A percentile compares a stretch with the other conserved stretches of the same genome.
Conservation (phyloP, 345 rosid genomes). For the Ailanthus altissimus region DNA sequence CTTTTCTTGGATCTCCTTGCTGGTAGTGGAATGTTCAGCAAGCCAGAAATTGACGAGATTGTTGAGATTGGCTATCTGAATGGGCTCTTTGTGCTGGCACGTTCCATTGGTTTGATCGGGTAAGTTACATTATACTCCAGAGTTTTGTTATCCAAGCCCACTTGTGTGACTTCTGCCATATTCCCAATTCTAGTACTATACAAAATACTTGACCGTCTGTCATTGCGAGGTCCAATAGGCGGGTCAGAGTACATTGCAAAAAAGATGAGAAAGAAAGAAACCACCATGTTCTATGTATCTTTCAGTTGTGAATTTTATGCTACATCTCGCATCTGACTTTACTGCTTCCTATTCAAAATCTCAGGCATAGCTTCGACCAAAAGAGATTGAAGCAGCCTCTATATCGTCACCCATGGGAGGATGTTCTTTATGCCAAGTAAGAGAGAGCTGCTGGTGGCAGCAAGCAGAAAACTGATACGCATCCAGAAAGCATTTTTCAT, state of each 20-base stretch:
- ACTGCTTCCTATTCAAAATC: conserved; percentile 10
- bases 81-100: conserved; percentile 93
- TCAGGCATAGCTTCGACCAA: conserved; percentile 93
- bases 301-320: neutral
- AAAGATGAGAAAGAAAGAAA: neutral
- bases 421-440: conserved; percentile 96
- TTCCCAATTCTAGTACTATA: neutral
- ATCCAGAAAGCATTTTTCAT: conserved; percentile 1
- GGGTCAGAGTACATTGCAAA: neutral
- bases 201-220: neutral
- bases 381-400: conserved; percentile 97
- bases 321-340: neutral
- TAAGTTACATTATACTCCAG: conserved; percentile 25
- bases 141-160: conserved; percentile 7
- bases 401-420: conserved; percentile 98
- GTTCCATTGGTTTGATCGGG: conserved; percentile 91
- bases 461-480: conserved; percentile 20
- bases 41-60: conserved; percentile 91
- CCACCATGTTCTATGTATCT: neutral
- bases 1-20: conserved; percentile 97
- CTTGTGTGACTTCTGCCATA: neutral
- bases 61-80: conserved; percentile 85
- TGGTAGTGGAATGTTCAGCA: conserved; percentile 88
- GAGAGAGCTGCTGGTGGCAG: neutral
- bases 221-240: conserved; percentile 1